Conservation (phyloP, 768 basidiomycete genomes). For the Exidia glandulosa region DNA sequence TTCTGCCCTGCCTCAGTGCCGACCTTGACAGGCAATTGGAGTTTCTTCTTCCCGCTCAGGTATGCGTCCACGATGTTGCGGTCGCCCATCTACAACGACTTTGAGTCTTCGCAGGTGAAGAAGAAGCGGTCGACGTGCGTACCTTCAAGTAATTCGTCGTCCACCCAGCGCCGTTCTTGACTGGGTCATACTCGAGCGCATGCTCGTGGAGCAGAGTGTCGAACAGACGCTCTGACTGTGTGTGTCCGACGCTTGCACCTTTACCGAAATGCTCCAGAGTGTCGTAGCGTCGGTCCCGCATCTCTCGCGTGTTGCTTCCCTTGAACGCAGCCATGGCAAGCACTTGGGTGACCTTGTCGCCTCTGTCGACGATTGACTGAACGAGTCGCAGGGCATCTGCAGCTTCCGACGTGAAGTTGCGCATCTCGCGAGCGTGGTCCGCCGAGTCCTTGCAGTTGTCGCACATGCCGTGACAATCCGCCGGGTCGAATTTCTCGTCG, state of each 20-base stretch:
- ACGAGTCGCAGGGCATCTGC: constrained; percentile 48
- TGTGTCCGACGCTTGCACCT: constrained; percentile 36
- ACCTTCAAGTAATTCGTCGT: constrained; percentile 45
- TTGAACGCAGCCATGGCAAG: constrained; percentile 54
- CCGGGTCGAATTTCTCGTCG: constrained; percentile 63
- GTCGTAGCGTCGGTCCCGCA: constrained; percentile 38
- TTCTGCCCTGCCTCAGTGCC: constrained; percentile 19
- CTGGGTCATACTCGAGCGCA: constrained; percentile 38
- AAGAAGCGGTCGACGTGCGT: constrained; percentile 1
- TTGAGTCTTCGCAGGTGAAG: constrained; percentile 1
- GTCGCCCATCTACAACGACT: constrained; percentile 4
- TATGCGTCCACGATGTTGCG: constrained; percentile 16
- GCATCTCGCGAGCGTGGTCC: constrained; percentile 25
- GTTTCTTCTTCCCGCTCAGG: constrained; percentile 12
- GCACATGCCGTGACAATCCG: constrained; percentile 58
- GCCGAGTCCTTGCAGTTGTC: constrained; percentile 66
- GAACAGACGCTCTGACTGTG: constrained; percentile 56
- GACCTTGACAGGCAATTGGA: constrained; percentile 16
- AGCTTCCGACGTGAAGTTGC: constrained; percentile 53
- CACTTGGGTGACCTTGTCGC: constrained; percentile 45
- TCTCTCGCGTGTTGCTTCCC: constrained; percentile 42
- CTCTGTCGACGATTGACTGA: constrained; percentile 28
- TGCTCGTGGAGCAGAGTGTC: constrained; percentile 41
- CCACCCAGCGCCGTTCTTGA: constrained; percentile 35
- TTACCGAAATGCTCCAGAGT: constrained; percentile 41